Base-by-base conservation (phyloP, 2,329 filamentous ascomycete genomes). In the Apiospora phragmitis region DNA sequence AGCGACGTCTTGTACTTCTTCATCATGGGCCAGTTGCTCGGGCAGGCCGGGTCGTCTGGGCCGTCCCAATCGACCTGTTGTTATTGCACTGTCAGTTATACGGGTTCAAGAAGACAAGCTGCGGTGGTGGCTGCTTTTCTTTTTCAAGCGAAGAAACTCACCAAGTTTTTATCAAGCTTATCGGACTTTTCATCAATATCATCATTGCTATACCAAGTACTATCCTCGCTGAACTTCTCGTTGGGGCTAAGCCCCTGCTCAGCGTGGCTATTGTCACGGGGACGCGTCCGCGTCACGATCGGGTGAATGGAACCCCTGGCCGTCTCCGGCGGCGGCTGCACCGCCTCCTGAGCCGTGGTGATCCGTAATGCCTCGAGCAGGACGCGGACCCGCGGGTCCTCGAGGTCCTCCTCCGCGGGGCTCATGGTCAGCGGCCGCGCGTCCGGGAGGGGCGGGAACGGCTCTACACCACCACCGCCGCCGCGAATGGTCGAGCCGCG, bases 21-120 rank as follows among this genome's bases (percentile, higher is more conserved):
- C 45, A 72, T 51, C 21, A 72, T 75, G 1, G 73, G 75, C 87
- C 88, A 90, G 74, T 89, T 89, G 67, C 78, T 75, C 1, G 82
- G 82, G 70, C 83, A 82, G 3, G 67, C 71, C 2, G 80, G 81
- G 70, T 84, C 82, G 24, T 86, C 79, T 4, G 82, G 80, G 0
- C 84, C 83, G 68, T 83, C 79, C 86, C 86, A 83, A 18, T 78
- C 80, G 11, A 83, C 78, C 81, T 82, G 71, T 8, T 4, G 21
- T n/a, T 9, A 18, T 14, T 14, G 21, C 21, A 21, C 4, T 5
- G 16, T 12, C 7, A 11, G 41, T 67, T 14, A 32, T n/a, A n/a
- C n/a, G n/a, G n/a, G 42, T 24, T 21, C n/a, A n/a, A n/a, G n/a
- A n/a, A n/a, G n/a, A 47, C 8, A 9, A 21, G 26, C 6, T 9